Evolutionary conservation across 2,329 filamentous ascomycete species (phyloP).

Genomic region (Corinectria fuckeliana): DNA sequence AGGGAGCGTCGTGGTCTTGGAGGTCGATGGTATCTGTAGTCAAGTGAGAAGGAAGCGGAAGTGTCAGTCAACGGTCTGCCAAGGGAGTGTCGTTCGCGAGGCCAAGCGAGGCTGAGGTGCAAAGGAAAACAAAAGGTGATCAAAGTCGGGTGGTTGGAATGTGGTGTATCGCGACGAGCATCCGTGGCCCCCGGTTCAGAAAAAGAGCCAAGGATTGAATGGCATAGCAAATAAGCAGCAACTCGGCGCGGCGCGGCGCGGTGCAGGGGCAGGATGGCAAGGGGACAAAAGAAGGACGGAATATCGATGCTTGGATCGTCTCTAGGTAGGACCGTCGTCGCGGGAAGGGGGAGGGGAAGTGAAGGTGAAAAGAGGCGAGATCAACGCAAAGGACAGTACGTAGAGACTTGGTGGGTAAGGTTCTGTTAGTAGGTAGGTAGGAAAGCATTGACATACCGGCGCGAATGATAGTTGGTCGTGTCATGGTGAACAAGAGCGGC

Average conservation of each 20-base stretch:
- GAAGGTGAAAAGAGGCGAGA: conserved; percentile 10
- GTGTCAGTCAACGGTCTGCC: conserved; percentile 27
- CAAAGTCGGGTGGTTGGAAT: conserved; percentile 36
- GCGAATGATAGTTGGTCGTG: conserved; percentile 65
- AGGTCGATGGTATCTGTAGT: conserved; percentile 88
- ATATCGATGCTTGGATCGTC: conserved; percentile 18
- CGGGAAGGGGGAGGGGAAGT: conserved; percentile 17
- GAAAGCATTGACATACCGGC: conserved; percentile 66
- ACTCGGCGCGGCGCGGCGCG: conserved; percentile 26
- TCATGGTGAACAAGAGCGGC: conserved; percentile 53
- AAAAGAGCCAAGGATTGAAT: conserved; percentile 28
- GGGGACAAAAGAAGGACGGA: conserved; percentile 28
- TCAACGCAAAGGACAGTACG: conserved; percentile 10
- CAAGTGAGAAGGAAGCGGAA: conserved; percentile 15
- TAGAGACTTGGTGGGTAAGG: not conserved
- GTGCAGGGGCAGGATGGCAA: conserved; percentile 29
- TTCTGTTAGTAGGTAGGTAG: conserved; percentile 9
- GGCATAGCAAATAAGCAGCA: conserved; percentile 16
- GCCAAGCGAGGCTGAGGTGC: conserved; percentile 17
- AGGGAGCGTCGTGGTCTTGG: conserved; percentile 81
- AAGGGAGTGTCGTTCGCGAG: conserved; percentile 7
- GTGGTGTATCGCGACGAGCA: conserved; percentile 31
- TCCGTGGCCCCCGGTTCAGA: conserved; percentile 19
- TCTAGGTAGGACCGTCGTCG: conserved; percentile 10
- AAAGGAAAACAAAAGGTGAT: conserved; percentile 22